Evolutionary conservation across 1,284 basidiomycete genomes (phyloP).

Genomic region (Ustilago curta): DNA sequence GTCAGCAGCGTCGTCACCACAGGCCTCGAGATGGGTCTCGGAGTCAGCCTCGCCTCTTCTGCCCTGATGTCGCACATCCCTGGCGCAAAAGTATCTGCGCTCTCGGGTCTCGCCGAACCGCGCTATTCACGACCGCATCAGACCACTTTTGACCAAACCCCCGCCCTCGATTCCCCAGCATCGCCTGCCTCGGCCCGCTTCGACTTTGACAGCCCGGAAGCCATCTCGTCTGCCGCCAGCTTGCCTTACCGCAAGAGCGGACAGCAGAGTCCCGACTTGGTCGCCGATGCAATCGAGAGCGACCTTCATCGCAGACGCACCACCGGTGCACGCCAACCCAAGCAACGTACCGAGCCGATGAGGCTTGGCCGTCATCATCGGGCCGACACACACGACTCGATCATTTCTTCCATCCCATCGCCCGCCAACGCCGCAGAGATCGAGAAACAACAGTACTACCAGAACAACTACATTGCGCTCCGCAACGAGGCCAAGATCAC

Average conservation of each 20-base stretch:
- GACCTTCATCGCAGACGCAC: slow-evolving; percentile 45
- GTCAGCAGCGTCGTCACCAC: slow-evolving; percentile 55
- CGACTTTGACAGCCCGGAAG: slow-evolving; percentile 20
- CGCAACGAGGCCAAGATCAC: slow-evolving; percentile 44
- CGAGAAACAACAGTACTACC: slow-evolving; percentile 51
- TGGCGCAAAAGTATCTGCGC: slow-evolving; percentile 25
- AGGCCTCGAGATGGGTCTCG: slow-evolving; percentile 61
- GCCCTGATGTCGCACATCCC: slow-evolving; percentile 44
- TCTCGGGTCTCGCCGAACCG: slow-evolving; percentile 47
- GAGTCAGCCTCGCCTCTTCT: slow-evolving; percentile 50
- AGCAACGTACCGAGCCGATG: slow-evolving; percentile 30
- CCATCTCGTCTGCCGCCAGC: slow-evolving; percentile 22
- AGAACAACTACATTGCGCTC: slow-evolving; percentile 51
- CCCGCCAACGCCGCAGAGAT: slow-evolving; percentile 30
- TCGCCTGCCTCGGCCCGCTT: slow-evolving; percentile 8
- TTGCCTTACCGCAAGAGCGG: slow-evolving; percentile 30
- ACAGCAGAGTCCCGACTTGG: slow-evolving; percentile 18
- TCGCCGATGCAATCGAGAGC: slow-evolving; percentile 24
- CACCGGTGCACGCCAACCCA: slow-evolving; percentile 32
- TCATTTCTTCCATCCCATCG: slow-evolving; percentile 25
- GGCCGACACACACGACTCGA: slow-evolving; percentile 49
- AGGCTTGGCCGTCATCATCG: slow-evolving; percentile 47
- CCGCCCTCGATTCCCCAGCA: background rate
- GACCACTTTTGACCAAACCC: slow-evolving; percentile 14
- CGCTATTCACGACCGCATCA: slow-evolving; percentile 40